Conservation (phyloP, 140 eudicot species). For the Oenanthe javanica region DNA sequence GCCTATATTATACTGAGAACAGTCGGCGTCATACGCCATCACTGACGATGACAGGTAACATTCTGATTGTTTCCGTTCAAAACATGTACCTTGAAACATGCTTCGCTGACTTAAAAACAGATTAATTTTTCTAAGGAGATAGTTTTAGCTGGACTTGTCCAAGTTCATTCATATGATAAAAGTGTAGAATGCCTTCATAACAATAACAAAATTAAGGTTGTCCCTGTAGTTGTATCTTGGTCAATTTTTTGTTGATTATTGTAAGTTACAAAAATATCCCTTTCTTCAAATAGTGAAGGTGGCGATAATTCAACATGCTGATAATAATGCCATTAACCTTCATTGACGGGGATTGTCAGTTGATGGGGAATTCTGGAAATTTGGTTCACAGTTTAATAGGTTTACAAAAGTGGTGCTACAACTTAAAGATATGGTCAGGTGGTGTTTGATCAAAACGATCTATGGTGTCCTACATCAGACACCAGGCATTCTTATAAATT, state of each 20-base stretch:
- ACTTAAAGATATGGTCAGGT: slow-evolving; percentile 6
- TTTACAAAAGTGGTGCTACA: slow-evolving; percentile 20
- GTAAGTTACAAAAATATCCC: slow-evolving; percentile 9
- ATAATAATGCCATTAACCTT: neutral
- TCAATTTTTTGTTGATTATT: neutral
- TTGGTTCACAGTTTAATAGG: neutral
- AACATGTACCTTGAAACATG: neutral
- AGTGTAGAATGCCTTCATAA: neutral
- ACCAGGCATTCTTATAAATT: neutral
- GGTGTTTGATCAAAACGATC: neutral
- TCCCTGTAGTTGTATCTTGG: neutral
- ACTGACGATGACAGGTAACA: slow-evolving; percentile 28
- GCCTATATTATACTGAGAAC: slow-evolving; percentile 61
- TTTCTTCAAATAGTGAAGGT: slow-evolving; percentile 26
- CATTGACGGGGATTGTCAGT: neutral
- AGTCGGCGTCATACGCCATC: slow-evolving; percentile 28
- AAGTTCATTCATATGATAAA: too few species aligned
- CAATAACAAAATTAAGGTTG: neutral
- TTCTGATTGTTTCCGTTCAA: neutral
- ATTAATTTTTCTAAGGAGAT: too few species aligned
- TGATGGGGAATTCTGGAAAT: neutral
- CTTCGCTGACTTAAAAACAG: neutral
- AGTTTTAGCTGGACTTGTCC: too few species aligned
- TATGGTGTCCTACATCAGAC: neutral
- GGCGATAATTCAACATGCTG: neutral